These are phyloP conservation scores for Malus hybrid DNA, from an alignment of 331 rosid genomes.

Conservation along the genomic window DNA sequence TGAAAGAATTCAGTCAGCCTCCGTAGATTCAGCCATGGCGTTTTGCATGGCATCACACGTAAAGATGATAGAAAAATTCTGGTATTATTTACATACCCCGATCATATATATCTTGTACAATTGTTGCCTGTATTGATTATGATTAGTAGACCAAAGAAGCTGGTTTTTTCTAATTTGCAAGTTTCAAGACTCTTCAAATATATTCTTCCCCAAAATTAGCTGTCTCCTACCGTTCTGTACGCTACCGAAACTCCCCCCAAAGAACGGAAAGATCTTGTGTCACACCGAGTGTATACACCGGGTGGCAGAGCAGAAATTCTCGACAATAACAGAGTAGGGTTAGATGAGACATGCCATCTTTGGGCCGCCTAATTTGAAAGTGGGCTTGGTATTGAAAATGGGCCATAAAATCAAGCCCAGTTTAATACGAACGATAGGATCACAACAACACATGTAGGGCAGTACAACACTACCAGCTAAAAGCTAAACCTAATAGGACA, in stretches of 20 bases:
- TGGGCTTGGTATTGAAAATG: too few relatives aligned
- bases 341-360: background rate
- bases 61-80: background rate
- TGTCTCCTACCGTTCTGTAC: background rate
- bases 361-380: too few relatives aligned
- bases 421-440: background rate
- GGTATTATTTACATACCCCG: background rate
- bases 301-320: too few relatives aligned
- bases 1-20: conserved; percentile 30
- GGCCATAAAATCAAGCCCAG: too few relatives aligned
- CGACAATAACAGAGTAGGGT: too few relatives aligned
- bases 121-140: background rate
- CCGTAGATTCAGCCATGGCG: conserved; percentile 9
- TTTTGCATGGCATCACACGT: background rate
- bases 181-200: background rate
- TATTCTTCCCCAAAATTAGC: background rate
- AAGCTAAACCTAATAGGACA: background rate
- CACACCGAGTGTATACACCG: too few relatives aligned
- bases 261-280: too few relatives aligned
- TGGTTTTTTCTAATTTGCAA: background rate
- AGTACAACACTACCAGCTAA: too few relatives aligned
- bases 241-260: background rate
- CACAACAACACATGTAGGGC: background rate
- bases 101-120: background rate
- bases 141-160: background rate